These are phyloP conservation scores for Irpex sp. DNA, from an alignment of 1,284 basidiomycete genomes.

Conservation along the genomic window DNA sequence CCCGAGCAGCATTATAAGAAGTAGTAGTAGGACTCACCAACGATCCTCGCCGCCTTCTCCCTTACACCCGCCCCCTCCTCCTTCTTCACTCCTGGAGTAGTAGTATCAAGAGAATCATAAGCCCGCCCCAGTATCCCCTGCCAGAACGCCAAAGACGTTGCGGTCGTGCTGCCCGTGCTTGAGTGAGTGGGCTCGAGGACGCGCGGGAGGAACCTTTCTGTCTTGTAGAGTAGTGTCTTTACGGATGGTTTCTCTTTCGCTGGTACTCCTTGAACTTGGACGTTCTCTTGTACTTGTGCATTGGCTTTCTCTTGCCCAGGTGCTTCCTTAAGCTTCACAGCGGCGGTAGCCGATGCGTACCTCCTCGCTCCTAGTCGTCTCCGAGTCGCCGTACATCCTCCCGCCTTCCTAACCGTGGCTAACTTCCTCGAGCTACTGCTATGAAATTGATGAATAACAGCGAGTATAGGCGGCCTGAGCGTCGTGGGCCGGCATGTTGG, in stretches of 20 bases:
- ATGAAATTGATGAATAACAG: neutral
- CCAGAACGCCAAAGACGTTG: slow-evolving; percentile 36
- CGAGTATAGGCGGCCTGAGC: slow-evolving; percentile 17
- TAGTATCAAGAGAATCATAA: slow-evolving; percentile 31
- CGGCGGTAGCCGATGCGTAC: slow-evolving; percentile 12
- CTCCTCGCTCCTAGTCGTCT: neutral
- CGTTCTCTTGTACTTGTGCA: too few relatives aligned
- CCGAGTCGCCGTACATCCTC: too few relatives aligned
- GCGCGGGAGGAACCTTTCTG: slow-evolving; percentile 35
- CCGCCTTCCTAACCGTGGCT: too few relatives aligned
- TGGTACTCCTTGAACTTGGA: neutral
- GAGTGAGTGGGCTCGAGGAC: slow-evolving; percentile 24
- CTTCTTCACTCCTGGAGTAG: slow-evolving; percentile 11
- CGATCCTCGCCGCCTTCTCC: slow-evolving; percentile 32
- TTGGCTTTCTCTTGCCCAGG: too few relatives aligned
- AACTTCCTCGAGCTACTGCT: neutral
- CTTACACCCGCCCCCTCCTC: too few relatives aligned
- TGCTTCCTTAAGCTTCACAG: slow-evolving; percentile 3
- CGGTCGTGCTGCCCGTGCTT: too few relatives aligned
- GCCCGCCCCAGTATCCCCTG: slow-evolving; percentile 32
- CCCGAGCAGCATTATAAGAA: too few relatives aligned
- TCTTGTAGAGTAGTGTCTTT: slow-evolving; percentile 36
- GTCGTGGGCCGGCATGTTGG: slow-evolving; percentile 28
- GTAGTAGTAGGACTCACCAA: slow-evolving; percentile 34
- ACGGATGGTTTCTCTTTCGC: slow-evolving; percentile 15